phyloP scores from a whole-genome alignment of 768 basidiomycete species.

The Leccinum arenicola region DNA sequence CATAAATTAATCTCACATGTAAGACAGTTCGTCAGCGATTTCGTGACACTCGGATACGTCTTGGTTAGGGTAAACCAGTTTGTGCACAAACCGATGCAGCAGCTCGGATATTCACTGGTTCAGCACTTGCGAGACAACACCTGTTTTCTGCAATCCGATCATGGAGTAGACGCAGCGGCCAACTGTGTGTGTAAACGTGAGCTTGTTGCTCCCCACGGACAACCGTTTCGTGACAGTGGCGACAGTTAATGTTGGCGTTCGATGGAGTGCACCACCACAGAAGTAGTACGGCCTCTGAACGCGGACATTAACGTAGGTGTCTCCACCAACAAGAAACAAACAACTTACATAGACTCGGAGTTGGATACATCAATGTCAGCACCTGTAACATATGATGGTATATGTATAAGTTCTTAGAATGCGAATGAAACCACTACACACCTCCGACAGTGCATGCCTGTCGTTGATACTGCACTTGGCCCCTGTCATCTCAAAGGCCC shows the following conservation, averaged over 20 bases:
- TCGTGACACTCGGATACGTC: background rate
- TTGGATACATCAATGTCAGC: constrained; percentile 68
- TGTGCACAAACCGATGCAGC: constrained; percentile 57
- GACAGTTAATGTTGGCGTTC: constrained; percentile 11
- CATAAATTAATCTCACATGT: constrained; percentile 43
- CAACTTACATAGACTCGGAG: constrained; percentile 58
- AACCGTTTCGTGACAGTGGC: constrained; percentile 11
- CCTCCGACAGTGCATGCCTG: constrained; percentile 80
- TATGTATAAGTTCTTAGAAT: background rate
- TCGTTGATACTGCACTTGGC: constrained; percentile 79
- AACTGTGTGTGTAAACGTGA: constrained; percentile 53
- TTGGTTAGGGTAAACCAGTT: constrained; percentile 12
- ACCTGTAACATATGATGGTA: constrained; percentile 38
- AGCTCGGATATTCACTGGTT: constrained; percentile 57
- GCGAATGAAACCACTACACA: constrained; percentile 30
- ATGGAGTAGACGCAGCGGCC: background rate
- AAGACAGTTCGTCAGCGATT: constrained; percentile 58
- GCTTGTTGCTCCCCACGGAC: constrained; percentile 61
- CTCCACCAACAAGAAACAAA: constrained; percentile 7
- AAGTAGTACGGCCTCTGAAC: constrained; percentile 50
- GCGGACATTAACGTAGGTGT: constrained; percentile 19
- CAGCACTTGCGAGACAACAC: constrained; percentile 63
- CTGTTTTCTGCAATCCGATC: constrained; percentile 30
- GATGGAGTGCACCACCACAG: constrained; percentile 50
- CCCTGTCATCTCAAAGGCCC: constrained; percentile 69